Percentiles rank a stretch among this genome's conserved stretches.
Conservation (phyloP, 208 protist species). For the Trypanosoma mega region DNA sequence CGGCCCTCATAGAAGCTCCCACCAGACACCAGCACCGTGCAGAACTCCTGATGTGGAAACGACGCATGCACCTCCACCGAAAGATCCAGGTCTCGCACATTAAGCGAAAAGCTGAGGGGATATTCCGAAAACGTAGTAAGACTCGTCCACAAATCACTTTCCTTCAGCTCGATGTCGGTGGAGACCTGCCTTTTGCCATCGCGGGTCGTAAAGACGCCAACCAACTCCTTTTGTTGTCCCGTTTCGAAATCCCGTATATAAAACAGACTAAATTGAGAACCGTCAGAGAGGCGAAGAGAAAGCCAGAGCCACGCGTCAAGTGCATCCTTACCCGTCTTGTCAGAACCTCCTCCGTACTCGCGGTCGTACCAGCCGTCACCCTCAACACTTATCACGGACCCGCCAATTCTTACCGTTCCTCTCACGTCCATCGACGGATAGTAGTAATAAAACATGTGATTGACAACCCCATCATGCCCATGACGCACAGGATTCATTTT, state of each 20-base stretch:
- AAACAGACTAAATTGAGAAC: conserved; percentile 40
- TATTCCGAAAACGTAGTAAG: conserved; percentile 55
- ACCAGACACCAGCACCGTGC: conserved; percentile 31
- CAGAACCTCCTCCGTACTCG: conserved; percentile 33
- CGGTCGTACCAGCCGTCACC: conserved; percentile 55
- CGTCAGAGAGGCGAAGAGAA: conserved; percentile 33
- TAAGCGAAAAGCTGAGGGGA: conserved; percentile 28
- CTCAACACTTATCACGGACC: conserved; percentile 23
- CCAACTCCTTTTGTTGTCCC: conserved; percentile 11
- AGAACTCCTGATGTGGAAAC: conserved; percentile 58
- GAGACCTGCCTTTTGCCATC: conserved; percentile 24
- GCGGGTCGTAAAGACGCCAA: conserved; percentile 27
- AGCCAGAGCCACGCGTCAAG: conserved; percentile 43
- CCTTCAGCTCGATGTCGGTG: conserved; percentile 28
- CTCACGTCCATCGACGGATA: conserved; percentile 40
- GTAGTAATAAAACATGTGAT: conserved; percentile 62
- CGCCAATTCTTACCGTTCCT: conserved; percentile 34
- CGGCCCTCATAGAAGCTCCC: conserved; percentile 61
- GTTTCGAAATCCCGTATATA: conserved; percentile 18
- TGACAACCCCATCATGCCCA: conserved; percentile 36
- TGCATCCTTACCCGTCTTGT: conserved; percentile 21
- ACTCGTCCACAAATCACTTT: conserved; percentile 45
- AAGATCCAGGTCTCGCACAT: conserved; percentile 30
- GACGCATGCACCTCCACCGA: conserved; percentile 23
- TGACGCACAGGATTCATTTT: conserved; percentile 25